These are phyloP conservation scores for Ogataea nitratoaversa DNA, from an alignment of 805 yeast genomes.

Conservation along the genomic window DNA sequence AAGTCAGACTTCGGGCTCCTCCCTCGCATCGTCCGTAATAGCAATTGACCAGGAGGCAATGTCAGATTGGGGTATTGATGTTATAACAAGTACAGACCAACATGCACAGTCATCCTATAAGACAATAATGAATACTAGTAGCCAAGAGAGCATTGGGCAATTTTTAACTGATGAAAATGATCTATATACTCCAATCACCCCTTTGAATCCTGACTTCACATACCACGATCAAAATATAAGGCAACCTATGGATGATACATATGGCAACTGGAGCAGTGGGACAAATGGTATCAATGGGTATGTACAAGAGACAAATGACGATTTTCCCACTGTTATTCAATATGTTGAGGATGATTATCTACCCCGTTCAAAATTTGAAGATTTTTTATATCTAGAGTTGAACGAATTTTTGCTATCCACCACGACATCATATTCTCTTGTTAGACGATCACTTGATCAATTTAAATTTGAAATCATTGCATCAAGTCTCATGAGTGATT, in stretches of 20 bases:
- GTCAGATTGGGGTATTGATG: constrained; percentile 24
- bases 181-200: not conserved
- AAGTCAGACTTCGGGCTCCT: not conserved
- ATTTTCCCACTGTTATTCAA: not conserved
- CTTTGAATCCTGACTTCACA: not conserved
- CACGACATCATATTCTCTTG: not conserved
- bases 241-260: not conserved
- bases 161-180: not conserved
- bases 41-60: not conserved
- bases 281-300: not conserved
- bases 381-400: not conserved
- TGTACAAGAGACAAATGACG: not conserved
- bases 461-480: constrained; percentile 26
- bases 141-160: not conserved
- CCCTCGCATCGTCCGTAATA: not conserved
- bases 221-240: not conserved
- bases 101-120: not conserved
- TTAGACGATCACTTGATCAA: constrained; percentile 16
- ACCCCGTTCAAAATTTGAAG: not conserved
- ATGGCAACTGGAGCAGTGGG: not conserved
- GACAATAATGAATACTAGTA: not conserved
- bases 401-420: constrained; percentile 5
- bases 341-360: not conserved
- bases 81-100: not conserved
- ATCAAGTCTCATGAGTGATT: constrained; percentile 18